These are phyloP conservation scores for Penicillium corylophilum DNA, from an alignment of 2,329 filamentous ascomycete species.

Conservation along the genomic window DNA sequence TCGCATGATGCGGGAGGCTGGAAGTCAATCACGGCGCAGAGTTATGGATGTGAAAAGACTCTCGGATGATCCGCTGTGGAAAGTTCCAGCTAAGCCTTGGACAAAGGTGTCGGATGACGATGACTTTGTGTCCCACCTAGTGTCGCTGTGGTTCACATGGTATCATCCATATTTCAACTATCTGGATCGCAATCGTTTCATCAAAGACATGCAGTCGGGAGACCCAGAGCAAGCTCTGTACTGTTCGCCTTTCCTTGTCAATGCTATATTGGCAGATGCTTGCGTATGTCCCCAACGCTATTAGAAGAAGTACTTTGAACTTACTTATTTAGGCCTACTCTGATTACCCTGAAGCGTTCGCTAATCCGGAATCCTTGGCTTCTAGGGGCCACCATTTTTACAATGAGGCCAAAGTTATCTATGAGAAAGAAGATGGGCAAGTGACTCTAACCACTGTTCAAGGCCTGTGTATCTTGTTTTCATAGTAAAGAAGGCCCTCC, in stretches of 20 bases:
- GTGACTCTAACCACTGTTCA: slow-evolving; percentile 32
- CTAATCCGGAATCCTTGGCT: slow-evolving; percentile 14
- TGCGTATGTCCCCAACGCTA: slow-evolving; percentile 14
- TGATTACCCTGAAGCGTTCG: slow-evolving; percentile 26
- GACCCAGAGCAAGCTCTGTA: slow-evolving; percentile 19
- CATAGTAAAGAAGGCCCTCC: slow-evolving; percentile 26
- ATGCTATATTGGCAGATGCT: slow-evolving; percentile 27
- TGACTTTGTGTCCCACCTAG: slow-evolving; percentile 31
- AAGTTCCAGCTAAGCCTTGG: slow-evolving; percentile 28
- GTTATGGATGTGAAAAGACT: background rate
- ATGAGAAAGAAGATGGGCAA: slow-evolving; percentile 32
- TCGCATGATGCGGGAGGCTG: background rate
- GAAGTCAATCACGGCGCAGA: background rate
- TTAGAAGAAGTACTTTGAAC: background rate
- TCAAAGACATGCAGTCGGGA: slow-evolving; percentile 29
- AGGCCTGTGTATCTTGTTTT: slow-evolving; percentile 28
- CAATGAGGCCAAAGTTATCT: slow-evolving; percentile 31
- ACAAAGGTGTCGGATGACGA: slow-evolving; percentile 32
- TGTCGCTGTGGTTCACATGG: slow-evolving; percentile 27
- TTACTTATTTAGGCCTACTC: slow-evolving; percentile 34
- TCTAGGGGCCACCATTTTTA: slow-evolving; percentile 34
- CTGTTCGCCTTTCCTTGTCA: slow-evolving; percentile 34
- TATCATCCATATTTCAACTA: slow-evolving; percentile 21
- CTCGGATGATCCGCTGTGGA: slow-evolving; percentile 4
- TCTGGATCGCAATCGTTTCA: slow-evolving; percentile 29